Conservation (phyloP, 805 yeast species). For the Pichia californica region DNA sequence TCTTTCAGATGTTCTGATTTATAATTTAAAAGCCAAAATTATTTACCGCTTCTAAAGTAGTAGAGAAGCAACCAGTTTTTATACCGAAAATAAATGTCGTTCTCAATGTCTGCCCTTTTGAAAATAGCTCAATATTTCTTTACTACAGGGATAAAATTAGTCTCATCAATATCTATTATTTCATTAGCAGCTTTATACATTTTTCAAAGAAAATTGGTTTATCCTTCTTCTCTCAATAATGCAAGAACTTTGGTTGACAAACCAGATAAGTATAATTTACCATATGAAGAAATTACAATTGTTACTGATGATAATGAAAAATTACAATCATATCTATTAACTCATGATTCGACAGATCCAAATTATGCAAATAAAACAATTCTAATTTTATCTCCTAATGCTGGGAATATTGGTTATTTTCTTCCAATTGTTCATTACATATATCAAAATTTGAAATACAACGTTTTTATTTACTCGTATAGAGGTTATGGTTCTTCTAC, state of each 20-base stretch:
- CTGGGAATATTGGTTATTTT: constrained; percentile 92
- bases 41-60: no score
- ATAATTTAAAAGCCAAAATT: no score
- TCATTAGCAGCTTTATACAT: constrained; percentile 16
- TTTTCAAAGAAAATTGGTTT: constrained; percentile 45
- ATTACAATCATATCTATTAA: constrained; percentile 58
- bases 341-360: constrained; percentile 37
- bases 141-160: constrained; percentile 5
- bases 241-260: constrained; percentile 69
- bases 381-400: constrained; percentile 68
- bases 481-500: constrained; percentile 85
- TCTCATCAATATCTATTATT: constrained; percentile 10
- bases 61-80: no score
- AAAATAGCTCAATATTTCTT: background rate
- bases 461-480: constrained; percentile 81
- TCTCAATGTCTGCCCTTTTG: background rate
- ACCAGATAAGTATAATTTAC: constrained; percentile 65
- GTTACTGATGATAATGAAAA: constrained; percentile 64
- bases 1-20: no score
- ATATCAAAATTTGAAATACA: constrained; percentile 54
- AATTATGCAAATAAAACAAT: constrained; percentile 52
- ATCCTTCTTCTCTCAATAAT: constrained; percentile 75
- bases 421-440: constrained; percentile 73
- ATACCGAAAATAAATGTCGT: no score
- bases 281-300: constrained; percentile 54